Base-by-base conservation (phyloP, 2,329 filamentous ascomycete species). In the Karstenula rhodostoma region DNA sequence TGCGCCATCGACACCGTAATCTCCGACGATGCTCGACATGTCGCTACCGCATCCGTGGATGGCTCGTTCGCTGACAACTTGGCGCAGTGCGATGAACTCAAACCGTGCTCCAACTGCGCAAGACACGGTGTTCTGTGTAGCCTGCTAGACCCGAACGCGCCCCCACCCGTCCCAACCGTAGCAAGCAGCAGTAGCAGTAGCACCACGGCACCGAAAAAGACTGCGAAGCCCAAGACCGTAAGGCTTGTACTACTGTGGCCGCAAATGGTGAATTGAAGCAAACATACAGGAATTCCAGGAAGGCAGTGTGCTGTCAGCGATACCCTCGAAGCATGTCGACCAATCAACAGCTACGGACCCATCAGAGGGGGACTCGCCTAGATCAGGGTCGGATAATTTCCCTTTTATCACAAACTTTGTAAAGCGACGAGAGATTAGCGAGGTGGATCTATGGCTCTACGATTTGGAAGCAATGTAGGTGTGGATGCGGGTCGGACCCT, bases 41-140 rank as follows among this genome's bases (percentile, higher is more conserved):
- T 61, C 51, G 57, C 56, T 60, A 59, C 47, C 59, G 40, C 37
- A 53, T 32, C 9, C 33, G 27, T 23, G 29, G 48, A 47, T 19
- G 27, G 27, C 15, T 25, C 25, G 29, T 32, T 48, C 57, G 49
- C 63, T 72, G 58, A 72, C 48, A 3, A 35, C 33, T 22, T 54
- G 49, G 47, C 59, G 22, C 59, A 78, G 76, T 78, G 76, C 63
- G 76, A 78, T 58, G 76, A 78, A 64, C 69, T 70, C 33, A 76
- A 73, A 57, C 76, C 76, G 12, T 78, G 76, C 57, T 74, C 73
- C 22, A 77, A 73, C 60, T 78, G 76, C 64, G 67, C 73, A 46
- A 69, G 75, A 56, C 76, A 78, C 65, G 70, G 73, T 37, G 75
- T 78, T 15, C 64, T 68, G 52, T 78, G 76, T 62, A 77, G 73